These are phyloP conservation scores for Asterella californica DNA, from an alignment of 225 moss, liverwort and hornwort species.

Conservation along the genomic window DNA sequence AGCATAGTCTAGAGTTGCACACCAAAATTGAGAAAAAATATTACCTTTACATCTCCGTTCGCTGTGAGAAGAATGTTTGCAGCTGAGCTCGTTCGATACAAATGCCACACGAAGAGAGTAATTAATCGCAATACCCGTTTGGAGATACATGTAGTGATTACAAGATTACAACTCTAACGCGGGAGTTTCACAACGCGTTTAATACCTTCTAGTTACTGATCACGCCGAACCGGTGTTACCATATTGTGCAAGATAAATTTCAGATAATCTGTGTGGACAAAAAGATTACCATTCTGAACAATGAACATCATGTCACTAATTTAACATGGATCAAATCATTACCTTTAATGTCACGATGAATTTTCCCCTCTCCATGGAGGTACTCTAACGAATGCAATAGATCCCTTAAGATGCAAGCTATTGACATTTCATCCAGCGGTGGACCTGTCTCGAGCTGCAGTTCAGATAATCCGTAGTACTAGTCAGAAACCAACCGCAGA, in stretches of 20 bases:
- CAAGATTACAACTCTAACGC: neutral
- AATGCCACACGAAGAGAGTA: neutral
- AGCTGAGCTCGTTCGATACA: conserved; percentile 42
- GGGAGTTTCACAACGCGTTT: neutral
- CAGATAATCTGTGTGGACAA: too few species aligned
- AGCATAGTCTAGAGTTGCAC: neutral
- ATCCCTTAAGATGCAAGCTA: conserved; percentile 85
- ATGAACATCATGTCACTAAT: neutral
- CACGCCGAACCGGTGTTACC: neutral
- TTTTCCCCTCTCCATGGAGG: conserved; percentile 89
- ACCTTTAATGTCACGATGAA: conserved; percentile 99
- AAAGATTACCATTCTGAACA: neutral
- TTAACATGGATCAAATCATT: neutral
- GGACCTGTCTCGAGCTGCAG: conserved; percentile 91
- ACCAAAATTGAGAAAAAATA: neutral
- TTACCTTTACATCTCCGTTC: conserved; percentile 94
- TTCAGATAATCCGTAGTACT: neutral
- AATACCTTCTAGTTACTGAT: neutral
- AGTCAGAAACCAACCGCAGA: neutral
- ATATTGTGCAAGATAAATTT: too few species aligned
- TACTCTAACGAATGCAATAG: conserved; percentile 85
- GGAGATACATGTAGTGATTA: neutral
- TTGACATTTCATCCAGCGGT: conserved; percentile 92
- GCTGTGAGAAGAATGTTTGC: conserved; percentile 93
- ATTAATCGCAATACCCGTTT: neutral